Base-by-base conservation (phyloP, 176 grass and related monocot genomes). In the Echinochloa phyllopogon region DNA sequence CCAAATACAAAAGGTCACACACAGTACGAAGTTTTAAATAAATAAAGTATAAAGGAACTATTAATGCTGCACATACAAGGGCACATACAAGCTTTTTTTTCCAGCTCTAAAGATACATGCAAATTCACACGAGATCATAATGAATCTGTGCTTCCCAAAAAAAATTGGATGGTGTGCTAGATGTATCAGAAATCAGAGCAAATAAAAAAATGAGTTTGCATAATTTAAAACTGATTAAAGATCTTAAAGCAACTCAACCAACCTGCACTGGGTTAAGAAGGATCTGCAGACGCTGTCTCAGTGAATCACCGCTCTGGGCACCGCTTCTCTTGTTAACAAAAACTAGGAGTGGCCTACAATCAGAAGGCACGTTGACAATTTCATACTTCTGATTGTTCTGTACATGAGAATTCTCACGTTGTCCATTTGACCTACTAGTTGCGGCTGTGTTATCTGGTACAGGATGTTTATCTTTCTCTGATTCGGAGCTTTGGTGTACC, bases 261-360 rank as follows among this genome's bases (percentile, higher is more conserved):
- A 94, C 94, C 94, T 97, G 94, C 57, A 92, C 48, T 43, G 94
- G 94, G 88, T 97, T 97, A 72, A 97, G 87, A 83, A 97, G 94
- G 80, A 97, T 90, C 77, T 92, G 83, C 24, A 97, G 65, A 71
- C 90, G 92, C 39, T 85, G 90, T 80, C 87, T 94, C 85, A 97
- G 65, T 84, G 86, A 92, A 47, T 87, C 88, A 20, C 94, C 94
- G 27, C 80, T 79, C 80, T 97, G 94, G 8, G 89, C 89, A 74
- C 94, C 94, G 64, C 94, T 97, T 93, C 83, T 94, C 87, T 97
- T 97, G 89, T 97, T 97, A 65, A 97, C 80, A 25, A 97, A 97
- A 69, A 97, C 94, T 76, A 97, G 71, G 18, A 97, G 83, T 17
- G 94, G 94, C 78, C 94, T 90, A 47, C 80, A 85, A 92, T 97